Base-by-base conservation (phyloP, 2,329 filamentous ascomycete genomes). In the Penicillium sp. region DNA sequence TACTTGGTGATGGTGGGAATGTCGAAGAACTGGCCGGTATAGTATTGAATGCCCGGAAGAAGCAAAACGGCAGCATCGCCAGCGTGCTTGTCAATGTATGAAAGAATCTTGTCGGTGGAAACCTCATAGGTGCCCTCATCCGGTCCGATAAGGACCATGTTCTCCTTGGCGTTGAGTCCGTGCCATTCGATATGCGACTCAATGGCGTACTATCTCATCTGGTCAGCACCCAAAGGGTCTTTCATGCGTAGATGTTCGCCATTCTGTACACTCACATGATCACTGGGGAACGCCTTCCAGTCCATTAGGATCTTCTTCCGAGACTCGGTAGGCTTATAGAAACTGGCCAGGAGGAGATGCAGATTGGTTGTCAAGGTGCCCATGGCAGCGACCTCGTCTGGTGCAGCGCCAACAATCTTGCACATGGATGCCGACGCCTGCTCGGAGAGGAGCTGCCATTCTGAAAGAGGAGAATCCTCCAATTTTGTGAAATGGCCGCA, bases 1-100 rank as follows among this genome's bases (percentile, higher is more conserved):
- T 90, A 79, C 4, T 76, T 76, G 1, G 90, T 95, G 65, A 95
- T 95, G 36, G 72, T 76, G 28, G 79, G 71, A 3, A 95, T 90
- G 66, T 95, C 88, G 58, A 95, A 86, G 35, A 85, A 77, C 65
- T 95, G 90, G 50, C 90, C 90, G 3, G 85, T 91, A 72, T 93
- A 95, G 74, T 90, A 95, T 67, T 95, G 90, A 36, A 95, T 85
- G 18, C 89, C 90, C 0, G 89, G 88, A 0, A 95, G 79, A 4
- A 95, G 78, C 3, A 95, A 71, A 4, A 95, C 69, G 2, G 89
- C 87, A 0, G 87, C 83, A 3, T 82, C 79, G 1, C 81, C 74
- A 38, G 83, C 85, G 59, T 95, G 84, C 55, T 82, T 68, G 50
- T 89, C 85, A 54, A 95, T 94, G 28, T 79, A 74, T 2, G 78